Conservation (phyloP, 2,329 filamentous ascomycete species). For the Myriangium duriaei region DNA sequence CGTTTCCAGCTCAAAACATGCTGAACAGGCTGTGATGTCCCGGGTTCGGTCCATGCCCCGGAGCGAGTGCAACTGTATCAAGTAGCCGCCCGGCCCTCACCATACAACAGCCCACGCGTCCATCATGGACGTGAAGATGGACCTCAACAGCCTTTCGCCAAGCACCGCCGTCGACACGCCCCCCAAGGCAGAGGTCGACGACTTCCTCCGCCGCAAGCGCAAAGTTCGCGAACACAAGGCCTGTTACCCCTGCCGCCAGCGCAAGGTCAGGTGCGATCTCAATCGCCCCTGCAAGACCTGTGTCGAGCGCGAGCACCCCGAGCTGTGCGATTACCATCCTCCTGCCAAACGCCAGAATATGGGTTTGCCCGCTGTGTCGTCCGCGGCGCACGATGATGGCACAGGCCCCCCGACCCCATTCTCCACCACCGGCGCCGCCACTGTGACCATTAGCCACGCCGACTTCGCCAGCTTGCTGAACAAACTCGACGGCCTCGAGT, state of each 20-base stretch:
- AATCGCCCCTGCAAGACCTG: slow-evolving; percentile 38
- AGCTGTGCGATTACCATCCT: slow-evolving; percentile 32
- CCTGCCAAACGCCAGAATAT: slow-evolving; percentile 24
- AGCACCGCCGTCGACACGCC: slow-evolving; percentile 17
- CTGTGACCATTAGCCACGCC: slow-evolving; percentile 22
- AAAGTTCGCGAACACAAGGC: slow-evolving; percentile 41
- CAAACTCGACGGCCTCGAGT: slow-evolving; percentile 36
- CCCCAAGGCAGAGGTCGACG: slow-evolving; percentile 34
- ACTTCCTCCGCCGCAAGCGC: slow-evolving; percentile 37
- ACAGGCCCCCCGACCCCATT: slow-evolving; percentile 1
- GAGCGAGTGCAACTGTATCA: no score
- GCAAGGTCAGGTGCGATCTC: slow-evolving; percentile 34
- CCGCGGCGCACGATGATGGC: slow-evolving; percentile 12
- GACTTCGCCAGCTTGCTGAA: slow-evolving; percentile 38
- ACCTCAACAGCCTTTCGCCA: slow-evolving; percentile 8
- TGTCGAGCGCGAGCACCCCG: slow-evolving; percentile 38
- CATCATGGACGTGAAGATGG: no score
- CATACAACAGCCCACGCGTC: no score
- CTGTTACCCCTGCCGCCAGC: slow-evolving; percentile 37
- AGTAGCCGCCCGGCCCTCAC: no score
- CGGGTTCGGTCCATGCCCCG: no score
- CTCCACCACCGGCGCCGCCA: slow-evolving; percentile 7
- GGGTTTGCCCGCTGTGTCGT: slow-evolving; percentile 4
- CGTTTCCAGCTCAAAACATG: no score
- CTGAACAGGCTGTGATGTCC: no score